Evolutionary conservation across 164 flowering plant species (phyloP).

Genomic region (Magnolia kwangsiensis): DNA sequence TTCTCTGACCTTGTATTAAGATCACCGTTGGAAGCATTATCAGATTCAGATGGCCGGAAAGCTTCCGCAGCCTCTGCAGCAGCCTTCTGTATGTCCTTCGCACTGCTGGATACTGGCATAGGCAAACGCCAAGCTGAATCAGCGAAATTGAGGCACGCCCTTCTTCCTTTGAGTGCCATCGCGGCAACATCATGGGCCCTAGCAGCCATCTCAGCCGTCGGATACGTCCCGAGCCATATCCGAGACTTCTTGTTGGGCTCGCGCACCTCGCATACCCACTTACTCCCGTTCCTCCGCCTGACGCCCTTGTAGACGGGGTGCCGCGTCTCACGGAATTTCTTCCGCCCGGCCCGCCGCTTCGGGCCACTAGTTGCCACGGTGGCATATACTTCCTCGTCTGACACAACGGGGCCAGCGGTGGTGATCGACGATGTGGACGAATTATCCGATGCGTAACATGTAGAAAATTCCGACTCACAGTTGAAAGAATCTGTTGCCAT

Average conservation of each 20-base stretch:
- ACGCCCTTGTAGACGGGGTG: conserved; percentile 75
- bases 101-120: conserved; percentile 14
- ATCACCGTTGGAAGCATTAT: too few species aligned
- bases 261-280: conserved; percentile 61
- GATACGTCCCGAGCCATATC: conserved; percentile 63
- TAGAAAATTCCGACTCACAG: background rate
- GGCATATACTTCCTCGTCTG: background rate
- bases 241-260: conserved; percentile 52
- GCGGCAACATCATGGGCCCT: conserved; percentile 33
- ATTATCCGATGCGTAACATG: background rate
- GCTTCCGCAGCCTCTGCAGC: conserved; percentile 23
- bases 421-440: background rate
- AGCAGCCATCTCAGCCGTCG: conserved; percentile 34
- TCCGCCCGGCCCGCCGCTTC: conserved; percentile 61
- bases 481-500: background rate
- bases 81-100: conserved; percentile 20
- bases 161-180: conserved; percentile 23
- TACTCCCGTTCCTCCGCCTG: conserved; percentile 35
- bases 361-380: conserved; percentile 5
- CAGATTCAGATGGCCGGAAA: conserved; percentile 2
- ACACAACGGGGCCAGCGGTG: background rate
- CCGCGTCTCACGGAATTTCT: conserved; percentile 71
- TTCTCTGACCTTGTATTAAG: too few species aligned
- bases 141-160: conserved; percentile 24
- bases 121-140: conserved; percentile 24